These are phyloP conservation scores for Amphibolis antarctica DNA, from an alignment of 106 monocot genomes.

Conservation along the genomic window DNA sequence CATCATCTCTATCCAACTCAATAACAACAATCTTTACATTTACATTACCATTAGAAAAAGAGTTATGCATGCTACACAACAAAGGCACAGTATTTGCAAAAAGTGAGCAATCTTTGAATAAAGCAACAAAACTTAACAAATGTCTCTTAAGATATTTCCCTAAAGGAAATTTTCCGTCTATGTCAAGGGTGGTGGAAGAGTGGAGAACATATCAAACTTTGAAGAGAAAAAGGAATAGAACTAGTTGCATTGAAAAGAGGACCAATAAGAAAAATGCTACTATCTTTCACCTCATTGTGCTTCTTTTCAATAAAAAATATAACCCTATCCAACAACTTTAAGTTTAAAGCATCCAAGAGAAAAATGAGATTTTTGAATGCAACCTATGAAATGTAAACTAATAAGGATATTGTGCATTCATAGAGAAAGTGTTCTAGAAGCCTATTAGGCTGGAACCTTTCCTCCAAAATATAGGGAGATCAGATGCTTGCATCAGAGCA, in stretches of 20 bases:
- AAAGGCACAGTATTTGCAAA: constrained; percentile 6
- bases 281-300: constrained; percentile 26
- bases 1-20: constrained; percentile 58
- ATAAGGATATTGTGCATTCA: not conserved
- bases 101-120: constrained; percentile 24
- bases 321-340: constrained; percentile 33
- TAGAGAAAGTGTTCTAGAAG: no score
- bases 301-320: constrained; percentile 37
- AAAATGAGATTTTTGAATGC: constrained; percentile 19
- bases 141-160: constrained; percentile 44
- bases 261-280: constrained; percentile 12
- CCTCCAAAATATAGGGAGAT: no score
- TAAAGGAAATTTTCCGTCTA: constrained; percentile 12
- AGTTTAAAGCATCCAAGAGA: constrained; percentile 15
- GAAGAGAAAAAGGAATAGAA: constrained; percentile 32
- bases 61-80: constrained; percentile 5
- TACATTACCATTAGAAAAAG: constrained; percentile 10
- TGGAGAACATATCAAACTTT: constrained; percentile 42
- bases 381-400: constrained; percentile 25
- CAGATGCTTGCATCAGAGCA: no score
- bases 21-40: constrained; percentile 44
- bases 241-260: constrained; percentile 34
- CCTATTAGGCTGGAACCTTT: no score
- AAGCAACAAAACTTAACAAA: constrained; percentile 35
- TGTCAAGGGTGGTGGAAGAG: constrained; percentile 27